A percentile compares a stretch with the other conserved stretches of the same genome.
These are phyloP conservation scores for Halocafeteria seosinensis DNA, from an alignment of 108 stramenopile genomes.

Conservation along the genomic window DNA sequence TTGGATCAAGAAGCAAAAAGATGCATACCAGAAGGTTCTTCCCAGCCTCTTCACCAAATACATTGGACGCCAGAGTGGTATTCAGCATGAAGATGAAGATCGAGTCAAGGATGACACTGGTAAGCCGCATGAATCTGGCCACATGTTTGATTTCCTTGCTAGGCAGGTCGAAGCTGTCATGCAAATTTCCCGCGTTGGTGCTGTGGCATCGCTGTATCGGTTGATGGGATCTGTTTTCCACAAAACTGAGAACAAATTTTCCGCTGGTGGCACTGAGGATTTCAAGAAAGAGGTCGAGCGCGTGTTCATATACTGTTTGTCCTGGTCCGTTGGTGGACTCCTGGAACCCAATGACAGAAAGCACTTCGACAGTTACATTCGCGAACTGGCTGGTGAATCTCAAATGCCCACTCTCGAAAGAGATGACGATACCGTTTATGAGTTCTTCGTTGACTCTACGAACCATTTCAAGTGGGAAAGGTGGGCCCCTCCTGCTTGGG, in stretches of 20 bases:
- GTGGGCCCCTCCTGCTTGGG: conserved; percentile 53
- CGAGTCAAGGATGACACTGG: neutral
- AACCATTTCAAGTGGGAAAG: conserved; percentile 7
- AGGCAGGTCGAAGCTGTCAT: conserved; percentile 28
- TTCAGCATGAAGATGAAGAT: neutral
- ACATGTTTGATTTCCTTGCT: conserved; percentile 50
- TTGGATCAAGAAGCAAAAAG: conserved; percentile 55
- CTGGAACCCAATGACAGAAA: conserved; percentile 64
- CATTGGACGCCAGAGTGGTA: conserved; percentile 27
- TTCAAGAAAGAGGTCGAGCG: conserved; percentile 33
- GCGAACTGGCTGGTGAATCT: conserved; percentile 35
- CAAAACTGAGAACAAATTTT: neutral
- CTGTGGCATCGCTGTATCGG: neutral
- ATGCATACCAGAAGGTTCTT: conserved; percentile 39
- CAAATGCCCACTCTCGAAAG: conserved; percentile 36
- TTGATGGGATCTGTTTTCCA: neutral
- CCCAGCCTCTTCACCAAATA: conserved; percentile 45
- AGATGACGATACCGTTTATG: conserved; percentile 34
- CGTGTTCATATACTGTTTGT: conserved; percentile 58
- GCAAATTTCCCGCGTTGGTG: neutral
- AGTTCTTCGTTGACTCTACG: conserved; percentile 49
- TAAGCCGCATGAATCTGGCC: neutral
- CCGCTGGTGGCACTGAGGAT: neutral
- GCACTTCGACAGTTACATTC: conserved; percentile 54
- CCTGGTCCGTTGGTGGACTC: conserved; percentile 63